phyloP scores from a whole-genome alignment of 2,329 filamentous ascomycete genomes.

The Diaporthe sp. region DNA sequence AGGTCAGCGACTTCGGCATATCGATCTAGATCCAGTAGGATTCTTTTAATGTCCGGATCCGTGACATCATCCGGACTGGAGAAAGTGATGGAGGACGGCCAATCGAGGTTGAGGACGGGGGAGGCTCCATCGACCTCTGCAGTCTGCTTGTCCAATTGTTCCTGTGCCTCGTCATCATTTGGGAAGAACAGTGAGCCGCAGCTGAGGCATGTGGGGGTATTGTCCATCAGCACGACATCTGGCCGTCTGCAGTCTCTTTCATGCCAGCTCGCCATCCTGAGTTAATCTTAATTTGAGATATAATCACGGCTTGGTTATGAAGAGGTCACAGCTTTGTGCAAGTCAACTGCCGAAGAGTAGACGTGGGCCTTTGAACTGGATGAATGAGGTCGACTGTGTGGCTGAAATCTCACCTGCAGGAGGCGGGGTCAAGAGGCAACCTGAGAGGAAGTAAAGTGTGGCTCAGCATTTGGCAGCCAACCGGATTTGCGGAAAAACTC shows the following conservation, averaged over 20 bases:
- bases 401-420: not conserved
- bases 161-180: not conserved
- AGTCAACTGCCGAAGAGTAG: not conserved
- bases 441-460: not conserved
- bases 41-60: not conserved
- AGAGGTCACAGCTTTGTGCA: not conserved
- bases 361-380: not conserved
- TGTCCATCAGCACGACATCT: conserved; percentile 3
- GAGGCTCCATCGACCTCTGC: too few relatives aligned
- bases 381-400: not conserved
- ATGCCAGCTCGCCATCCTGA: not conserved
- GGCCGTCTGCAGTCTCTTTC: conserved; percentile 3
- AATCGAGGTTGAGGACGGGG: not conserved
- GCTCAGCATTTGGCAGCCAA: not conserved
- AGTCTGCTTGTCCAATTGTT: not conserved
- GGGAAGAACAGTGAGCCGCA: not conserved
- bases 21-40: not conserved
- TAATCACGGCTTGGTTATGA: not conserved
- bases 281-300: not conserved
- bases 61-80: not conserved
- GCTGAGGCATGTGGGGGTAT: not conserved
- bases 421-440: not conserved
- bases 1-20: not conserved
- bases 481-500: not conserved
- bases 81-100: conserved; percentile 9